A percentile compares a stretch with the other conserved stretches of the same genome.
phyloP scores from a whole-genome alignment of 257 asterid genomes.

The Orobanche coerulescens region DNA sequence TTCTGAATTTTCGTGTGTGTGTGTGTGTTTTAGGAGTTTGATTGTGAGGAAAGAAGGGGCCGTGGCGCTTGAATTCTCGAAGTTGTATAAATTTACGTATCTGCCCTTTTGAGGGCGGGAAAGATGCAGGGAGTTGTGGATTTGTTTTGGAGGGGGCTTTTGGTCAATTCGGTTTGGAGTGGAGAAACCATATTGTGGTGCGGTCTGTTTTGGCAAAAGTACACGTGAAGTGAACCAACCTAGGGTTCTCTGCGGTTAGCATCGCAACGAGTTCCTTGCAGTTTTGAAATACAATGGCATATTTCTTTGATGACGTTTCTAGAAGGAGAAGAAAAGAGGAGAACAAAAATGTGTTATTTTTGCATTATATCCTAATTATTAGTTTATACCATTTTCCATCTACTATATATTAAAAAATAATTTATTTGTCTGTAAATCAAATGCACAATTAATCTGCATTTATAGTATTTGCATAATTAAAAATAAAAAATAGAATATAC shows the following conservation, averaged over 20 bases:
- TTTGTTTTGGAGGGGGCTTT: slow-evolving; percentile 27
- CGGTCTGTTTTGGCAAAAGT: slow-evolving; percentile 21
- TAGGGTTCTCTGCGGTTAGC: slow-evolving; percentile 21
- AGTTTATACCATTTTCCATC: no score
- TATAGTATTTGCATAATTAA: no score
- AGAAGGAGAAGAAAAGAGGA: no score
- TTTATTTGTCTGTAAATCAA: no score
- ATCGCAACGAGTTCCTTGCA: slow-evolving; percentile 2
- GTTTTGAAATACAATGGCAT: background rate
- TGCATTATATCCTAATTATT: no score
- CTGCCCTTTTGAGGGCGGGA: slow-evolving; percentile 32
- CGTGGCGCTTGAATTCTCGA: slow-evolving; percentile 43
- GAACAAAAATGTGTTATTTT: no score
- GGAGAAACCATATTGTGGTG: slow-evolving; percentile 23
- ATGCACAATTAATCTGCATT: no score
- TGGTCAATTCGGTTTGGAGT: slow-evolving; percentile 19
- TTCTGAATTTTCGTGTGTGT: background rate
- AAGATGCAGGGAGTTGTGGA: background rate
- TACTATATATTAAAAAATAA: no score
- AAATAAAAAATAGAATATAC: no score
- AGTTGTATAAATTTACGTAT: slow-evolving; percentile 14
- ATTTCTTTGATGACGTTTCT: no score
- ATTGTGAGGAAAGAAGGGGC: slow-evolving; percentile 16
- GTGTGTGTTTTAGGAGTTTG: slow-evolving; percentile 21
- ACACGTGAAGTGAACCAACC: slow-evolving; percentile 24